These are phyloP conservation scores for Scutellaria minor DNA, from an alignment of 257 asterid genomes.

Conservation along the genomic window DNA sequence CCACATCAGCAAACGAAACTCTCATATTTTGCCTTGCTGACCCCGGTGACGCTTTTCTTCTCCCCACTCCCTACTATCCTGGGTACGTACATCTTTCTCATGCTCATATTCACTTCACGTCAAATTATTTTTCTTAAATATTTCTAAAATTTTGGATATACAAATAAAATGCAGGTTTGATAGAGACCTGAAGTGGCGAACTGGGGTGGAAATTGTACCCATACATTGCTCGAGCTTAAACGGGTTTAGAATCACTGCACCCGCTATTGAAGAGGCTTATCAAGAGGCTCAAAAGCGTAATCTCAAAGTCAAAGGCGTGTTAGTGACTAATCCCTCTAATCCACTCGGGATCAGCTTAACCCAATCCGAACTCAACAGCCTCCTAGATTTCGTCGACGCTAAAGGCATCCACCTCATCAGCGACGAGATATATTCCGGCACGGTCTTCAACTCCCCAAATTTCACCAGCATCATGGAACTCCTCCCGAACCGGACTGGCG, in stretches of 20 bases:
- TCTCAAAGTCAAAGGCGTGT: slow-evolving; percentile 75
- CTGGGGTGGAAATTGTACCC: slow-evolving; percentile 80
- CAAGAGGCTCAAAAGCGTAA: slow-evolving; percentile 56
- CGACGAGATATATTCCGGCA: slow-evolving; percentile 85
- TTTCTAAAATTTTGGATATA: too few species aligned
- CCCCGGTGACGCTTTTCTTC: slow-evolving; percentile 71
- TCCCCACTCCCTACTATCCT: slow-evolving; percentile 82
- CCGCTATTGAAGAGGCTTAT: slow-evolving; percentile 72
- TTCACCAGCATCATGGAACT: slow-evolving; percentile 74
- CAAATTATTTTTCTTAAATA: too few species aligned
- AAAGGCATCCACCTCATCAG: slow-evolving; percentile 77
- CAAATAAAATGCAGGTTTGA: slow-evolving; percentile 69
- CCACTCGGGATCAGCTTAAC: slow-evolving; percentile 72
- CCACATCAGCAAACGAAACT: slow-evolving; percentile 81
- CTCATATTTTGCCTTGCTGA: slow-evolving; percentile 75
- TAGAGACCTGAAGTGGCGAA: slow-evolving; percentile 90
- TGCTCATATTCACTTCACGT: not conserved
- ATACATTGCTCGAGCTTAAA: slow-evolving; percentile 71
- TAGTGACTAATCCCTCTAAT: slow-evolving; percentile 84
- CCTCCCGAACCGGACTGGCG: slow-evolving; percentile 44
- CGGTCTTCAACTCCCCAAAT: slow-evolving; percentile 62
- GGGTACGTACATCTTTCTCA: slow-evolving; percentile 50
- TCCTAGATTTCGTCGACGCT: slow-evolving; percentile 55
- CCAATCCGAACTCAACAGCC: slow-evolving; percentile 59
- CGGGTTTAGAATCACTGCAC: slow-evolving; percentile 64